A percentile compares a stretch with the other conserved stretches of the same genome.
These are phyloP conservation scores for Vitis hybrid DNA, from an alignment of 177 flowering plant species.

Conservation along the genomic window DNA sequence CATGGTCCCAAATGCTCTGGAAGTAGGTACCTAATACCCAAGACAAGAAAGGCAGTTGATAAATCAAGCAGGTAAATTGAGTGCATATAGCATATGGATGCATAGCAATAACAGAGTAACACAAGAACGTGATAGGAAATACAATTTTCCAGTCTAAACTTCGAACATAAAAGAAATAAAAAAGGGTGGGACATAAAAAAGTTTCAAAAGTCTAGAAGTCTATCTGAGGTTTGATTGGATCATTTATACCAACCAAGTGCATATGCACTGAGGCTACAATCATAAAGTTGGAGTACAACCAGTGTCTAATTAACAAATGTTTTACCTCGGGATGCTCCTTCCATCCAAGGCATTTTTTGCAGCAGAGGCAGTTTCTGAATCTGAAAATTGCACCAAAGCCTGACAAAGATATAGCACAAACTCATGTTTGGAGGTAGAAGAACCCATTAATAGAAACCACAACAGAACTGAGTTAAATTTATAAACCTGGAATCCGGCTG, in stretches of 20 bases:
- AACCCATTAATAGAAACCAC: neutral
- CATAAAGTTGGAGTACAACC: conserved; percentile 23
- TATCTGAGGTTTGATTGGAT: neutral
- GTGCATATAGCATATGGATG: neutral
- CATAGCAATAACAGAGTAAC: neutral
- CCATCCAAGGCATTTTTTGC: conserved; percentile 90
- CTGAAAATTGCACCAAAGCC: conserved; percentile 94
- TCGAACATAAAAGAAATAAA: neutral
- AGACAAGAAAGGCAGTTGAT: conserved; percentile 8
- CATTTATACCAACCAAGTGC: conserved; percentile 2
- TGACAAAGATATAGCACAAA: conserved; percentile 20
- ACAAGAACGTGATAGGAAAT: neutral
- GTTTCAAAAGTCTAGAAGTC: neutral
- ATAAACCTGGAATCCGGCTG: conserved; percentile 94
- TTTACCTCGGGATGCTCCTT: conserved; percentile 91
- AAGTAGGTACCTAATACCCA: conserved; percentile 68
- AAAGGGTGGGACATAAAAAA: too few species aligned
- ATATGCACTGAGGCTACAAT: conserved; percentile 16
- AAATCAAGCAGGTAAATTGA: neutral
- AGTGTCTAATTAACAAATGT: conserved; percentile 30
- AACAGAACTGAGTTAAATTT: neutral
- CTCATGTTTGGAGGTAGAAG: neutral
- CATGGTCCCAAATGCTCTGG: conserved; percentile 79
- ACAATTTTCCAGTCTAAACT: neutral
- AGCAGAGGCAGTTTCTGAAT: conserved; percentile 76